Evolutionary conservation across 1,139 yeast genomes (phyloP), one percentile per base, ranked within the genome.

Genomic region (Sugiyamaella sp.): DNA sequence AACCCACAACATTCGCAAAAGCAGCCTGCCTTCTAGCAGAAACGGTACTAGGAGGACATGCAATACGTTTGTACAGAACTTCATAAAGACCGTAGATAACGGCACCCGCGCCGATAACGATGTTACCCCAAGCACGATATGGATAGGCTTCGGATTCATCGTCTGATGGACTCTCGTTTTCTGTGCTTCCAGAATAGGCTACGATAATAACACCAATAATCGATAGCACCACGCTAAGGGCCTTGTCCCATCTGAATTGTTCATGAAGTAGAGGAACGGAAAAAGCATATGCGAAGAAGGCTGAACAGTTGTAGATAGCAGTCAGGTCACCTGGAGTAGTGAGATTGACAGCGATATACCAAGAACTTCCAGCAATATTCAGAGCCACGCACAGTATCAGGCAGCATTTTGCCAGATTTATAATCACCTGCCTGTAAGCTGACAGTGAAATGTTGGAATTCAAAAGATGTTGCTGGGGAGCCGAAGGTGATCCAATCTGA

Each of bases 301-400:
- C 95, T 10, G 91, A 85, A 66, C 95, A 88, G 71, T 89, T 89
- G 71, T 89, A 89, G 58, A 89, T 89, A 8, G 96, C 96, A 2
- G 96, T 89, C 25, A 89, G 85, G 65, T 89, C 96, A 1, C 90
- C 79, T 0, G 96, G 89, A 38, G 90, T 86, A 1, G 96, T 85
- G 68, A 87, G 71, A 25, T 84, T 77, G 82, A 89, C 88, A 5
- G 96, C 85, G 16, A 87, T 80, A 66, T 88, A 89, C 97, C 97
- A 89, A 1, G 96, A 83, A 40, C 81, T 75, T 1, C 95, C 96
- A 0, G 96, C 96, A 2, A 82, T 60, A 9, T 88, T 87, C 57
- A 89, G 75, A 4, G 89, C 80, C 6, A 80, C 45, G 1, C 86
- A 78, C 37, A 86, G 72, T 2, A 78, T 52, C 2, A 77, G 70